Conservation (phyloP, 2,329 filamentous ascomycete genomes). For the Calonectria honghensis region DNA sequence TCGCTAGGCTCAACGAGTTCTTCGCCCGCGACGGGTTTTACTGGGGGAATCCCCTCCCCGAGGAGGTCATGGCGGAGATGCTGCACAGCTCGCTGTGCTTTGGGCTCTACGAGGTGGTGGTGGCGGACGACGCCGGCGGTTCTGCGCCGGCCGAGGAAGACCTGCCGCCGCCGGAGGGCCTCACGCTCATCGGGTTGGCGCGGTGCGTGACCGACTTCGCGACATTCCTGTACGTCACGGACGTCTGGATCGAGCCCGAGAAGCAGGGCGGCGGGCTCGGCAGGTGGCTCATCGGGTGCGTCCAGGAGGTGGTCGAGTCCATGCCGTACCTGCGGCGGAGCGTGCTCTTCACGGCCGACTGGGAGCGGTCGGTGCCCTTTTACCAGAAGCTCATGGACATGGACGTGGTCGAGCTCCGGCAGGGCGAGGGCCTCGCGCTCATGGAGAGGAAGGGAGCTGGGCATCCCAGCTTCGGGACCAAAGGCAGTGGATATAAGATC, state of each 20-base stretch:
- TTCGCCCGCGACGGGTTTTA: slow-evolving; percentile 71
- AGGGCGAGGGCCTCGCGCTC: slow-evolving; percentile 53
- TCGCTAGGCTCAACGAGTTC: slow-evolving; percentile 66
- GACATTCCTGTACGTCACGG: slow-evolving; percentile 78
- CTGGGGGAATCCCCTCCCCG: slow-evolving; percentile 70
- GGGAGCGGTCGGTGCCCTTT: slow-evolving; percentile 59
- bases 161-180: neutral
- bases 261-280: slow-evolving; percentile 76
- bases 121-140: neutral
- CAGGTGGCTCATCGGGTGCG: slow-evolving; percentile 75
- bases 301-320: slow-evolving; percentile 69
- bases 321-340: slow-evolving; percentile 74
- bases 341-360: slow-evolving; percentile 67
- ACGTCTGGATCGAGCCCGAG: slow-evolving; percentile 75
- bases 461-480: slow-evolving; percentile 45
- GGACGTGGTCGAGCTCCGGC: slow-evolving; percentile 49
- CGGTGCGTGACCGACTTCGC: slow-evolving; percentile 78
- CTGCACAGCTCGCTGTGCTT: slow-evolving; percentile 74
- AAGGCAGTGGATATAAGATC: slow-evolving; percentile 37
- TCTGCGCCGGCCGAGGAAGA: neutral
- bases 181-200: slow-evolving; percentile 57
- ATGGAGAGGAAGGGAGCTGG: slow-evolving; percentile 54
- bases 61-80: slow-evolving; percentile 65
- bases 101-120: slow-evolving; percentile 67
- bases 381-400: slow-evolving; percentile 58